Evolutionary conservation across 352 stramenopile species (phyloP), one percentile per base, ranked within the genome.

Genomic region (Paralagenidium karlingii): DNA sequence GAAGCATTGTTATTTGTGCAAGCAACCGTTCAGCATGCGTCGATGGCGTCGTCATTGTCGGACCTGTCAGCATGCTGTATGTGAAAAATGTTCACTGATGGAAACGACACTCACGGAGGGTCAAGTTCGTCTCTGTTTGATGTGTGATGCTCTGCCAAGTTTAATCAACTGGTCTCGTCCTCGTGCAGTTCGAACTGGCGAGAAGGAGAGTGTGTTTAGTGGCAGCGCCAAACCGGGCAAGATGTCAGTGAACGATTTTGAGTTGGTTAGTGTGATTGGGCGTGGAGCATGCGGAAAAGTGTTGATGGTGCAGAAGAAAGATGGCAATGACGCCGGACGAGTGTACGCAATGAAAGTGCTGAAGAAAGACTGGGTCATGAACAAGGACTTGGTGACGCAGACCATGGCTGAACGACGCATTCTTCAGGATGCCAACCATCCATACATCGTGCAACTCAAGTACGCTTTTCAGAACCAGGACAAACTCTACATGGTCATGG

Each of bases 401-500:
- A 83, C 69, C n/a, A 83, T 83, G 69, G 69, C 69, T 39, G 69
- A 83, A 49, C 63, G 69, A 34, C 66, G 64, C 24, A 83, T 83
- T 28, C 54, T 83, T 9, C 69, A 83, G 34, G 69, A 83, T 53
- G 69, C 69, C 27, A 65, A 79, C 46, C 69, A 83, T 47, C 69
- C 69, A 38, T 83, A 81, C 57, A 83, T 83, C 38, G 69, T 83
- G 8, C 69, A 81, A 54, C 55, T 83, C 8, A 60, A 73, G 41
- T 83, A 79, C 38, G 69, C 69, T 19, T 83, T 83, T 54, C 69
- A 83, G 51, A 83, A 81, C 51, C 67, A 79, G 36, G 67, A 83
- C 57, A 83, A 83, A 47, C 55, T 83, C 11, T 83, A 83, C 53
- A 83, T 83, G 69, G 69, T 83, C 29, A 83, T 83, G 69, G 69